These are phyloP conservation scores for Mytilinidion resinicola DNA, from an alignment of 495 filamentous ascomycete species.

Conservation along the genomic window DNA sequence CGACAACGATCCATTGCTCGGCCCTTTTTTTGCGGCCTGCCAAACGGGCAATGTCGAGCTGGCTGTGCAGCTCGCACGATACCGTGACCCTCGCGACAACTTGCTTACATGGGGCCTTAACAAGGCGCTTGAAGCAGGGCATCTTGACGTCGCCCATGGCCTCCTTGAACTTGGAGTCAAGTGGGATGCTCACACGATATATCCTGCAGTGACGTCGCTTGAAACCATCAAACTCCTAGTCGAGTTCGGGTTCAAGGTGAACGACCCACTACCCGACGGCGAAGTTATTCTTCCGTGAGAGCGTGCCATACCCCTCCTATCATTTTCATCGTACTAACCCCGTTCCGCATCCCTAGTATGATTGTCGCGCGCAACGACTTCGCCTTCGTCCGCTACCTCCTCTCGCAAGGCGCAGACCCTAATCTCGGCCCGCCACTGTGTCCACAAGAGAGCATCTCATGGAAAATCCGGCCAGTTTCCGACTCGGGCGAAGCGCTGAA, in stretches of 20 bases:
- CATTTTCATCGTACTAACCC: too few relatives aligned
- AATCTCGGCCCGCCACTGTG: constrained; percentile 1
- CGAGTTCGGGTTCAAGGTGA: constrained; percentile 1
- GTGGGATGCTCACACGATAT: not conserved
- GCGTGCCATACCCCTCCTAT: not conserved
- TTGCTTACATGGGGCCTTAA: not conserved
- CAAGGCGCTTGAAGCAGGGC: not conserved
- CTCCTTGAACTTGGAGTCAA: not conserved
- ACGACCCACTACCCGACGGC: not conserved
- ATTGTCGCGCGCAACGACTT: not conserved
- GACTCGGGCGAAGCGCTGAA: not conserved
- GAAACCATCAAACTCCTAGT: constrained; percentile 1
- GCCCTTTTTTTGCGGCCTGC: not conserved
- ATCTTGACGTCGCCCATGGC: not conserved
- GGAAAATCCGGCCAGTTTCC: not conserved
- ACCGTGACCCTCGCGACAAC: not conserved
- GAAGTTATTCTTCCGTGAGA: not conserved
- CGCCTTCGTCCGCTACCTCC: not conserved
- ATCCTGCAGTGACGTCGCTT: not conserved
- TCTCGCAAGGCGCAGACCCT: not conserved
- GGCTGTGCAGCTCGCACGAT: not conserved
- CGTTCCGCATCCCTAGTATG: not conserved
- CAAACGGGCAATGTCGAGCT: not conserved
- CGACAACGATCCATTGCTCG: not conserved
- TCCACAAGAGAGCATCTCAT: not conserved